Conservation (phyloP, 441 rosid genomes). For the Populus tomentosa region DNA sequence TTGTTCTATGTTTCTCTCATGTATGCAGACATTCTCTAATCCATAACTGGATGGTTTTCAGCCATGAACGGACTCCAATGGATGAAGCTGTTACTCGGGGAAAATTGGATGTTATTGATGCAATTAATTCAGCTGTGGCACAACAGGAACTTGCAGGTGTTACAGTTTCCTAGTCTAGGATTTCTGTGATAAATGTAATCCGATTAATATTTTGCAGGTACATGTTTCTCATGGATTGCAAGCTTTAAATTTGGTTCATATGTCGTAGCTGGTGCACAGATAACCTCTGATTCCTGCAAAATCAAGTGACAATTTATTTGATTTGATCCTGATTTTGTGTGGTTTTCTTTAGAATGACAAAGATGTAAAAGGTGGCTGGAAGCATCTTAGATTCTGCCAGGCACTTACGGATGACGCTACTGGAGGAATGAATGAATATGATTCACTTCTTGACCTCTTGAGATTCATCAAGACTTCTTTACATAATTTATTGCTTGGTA, state of each 20-base stretch:
- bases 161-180: slow-evolving; percentile 33
- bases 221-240: neutral
- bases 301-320: neutral
- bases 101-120: slow-evolving; percentile 61
- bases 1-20: neutral
- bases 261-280: neutral
- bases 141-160: slow-evolving; percentile 61
- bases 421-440: slow-evolving; percentile 23
- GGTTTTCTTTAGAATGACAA: neutral
- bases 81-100: slow-evolving; percentile 76
- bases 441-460: neutral
- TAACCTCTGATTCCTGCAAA: neutral
- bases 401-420: neutral
- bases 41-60: slow-evolving; percentile 25
- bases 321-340: neutral
- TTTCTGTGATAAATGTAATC: neutral
- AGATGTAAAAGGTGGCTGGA: neutral
- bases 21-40: neutral
- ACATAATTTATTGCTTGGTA: neutral
- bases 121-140: slow-evolving; percentile 54
- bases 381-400: slow-evolving; percentile 8
- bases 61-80: slow-evolving; percentile 75
- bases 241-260: slow-evolving; percentile 3
- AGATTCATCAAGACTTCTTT: neutral
- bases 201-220: neutral